Evolutionary conservation across 202 grass and related monocot species (phyloP).

Genomic region (Schoenoplectus tabernaemontani): DNA sequence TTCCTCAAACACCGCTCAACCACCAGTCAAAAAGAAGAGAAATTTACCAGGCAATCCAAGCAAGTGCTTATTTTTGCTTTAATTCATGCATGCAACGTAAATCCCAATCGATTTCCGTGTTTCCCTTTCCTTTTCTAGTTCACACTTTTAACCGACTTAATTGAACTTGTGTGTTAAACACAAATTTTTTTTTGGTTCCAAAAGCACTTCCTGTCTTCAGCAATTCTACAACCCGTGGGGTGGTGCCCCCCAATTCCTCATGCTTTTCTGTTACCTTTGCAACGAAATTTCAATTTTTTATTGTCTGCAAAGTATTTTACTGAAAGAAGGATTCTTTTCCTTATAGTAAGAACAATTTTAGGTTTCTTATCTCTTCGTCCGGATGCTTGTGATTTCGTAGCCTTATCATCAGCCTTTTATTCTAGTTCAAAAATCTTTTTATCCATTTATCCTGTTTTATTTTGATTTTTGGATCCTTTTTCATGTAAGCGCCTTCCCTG

Average conservation of each 20-base stretch:
- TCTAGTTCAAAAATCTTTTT: background rate
- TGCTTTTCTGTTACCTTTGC: background rate
- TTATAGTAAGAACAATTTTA: background rate
- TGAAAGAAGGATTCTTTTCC: background rate
- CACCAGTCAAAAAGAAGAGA: constrained; percentile 88
- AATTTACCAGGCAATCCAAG: constrained; percentile 68
- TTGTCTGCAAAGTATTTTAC: background rate
- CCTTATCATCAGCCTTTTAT: background rate
- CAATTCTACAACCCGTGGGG: background rate
- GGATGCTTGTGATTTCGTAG: background rate
- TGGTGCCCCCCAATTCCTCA: background rate
- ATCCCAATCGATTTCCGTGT: constrained; percentile 18
- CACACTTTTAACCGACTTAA: no score
- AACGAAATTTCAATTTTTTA: background rate
- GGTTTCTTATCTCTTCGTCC: background rate
- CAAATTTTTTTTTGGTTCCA: background rate
- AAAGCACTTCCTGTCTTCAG: background rate
- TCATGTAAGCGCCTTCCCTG: background rate
- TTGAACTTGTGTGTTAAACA: background rate
- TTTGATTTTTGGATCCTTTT: constrained; percentile 3
- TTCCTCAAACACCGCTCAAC: constrained; percentile 37
- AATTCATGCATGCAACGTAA: constrained; percentile 29
- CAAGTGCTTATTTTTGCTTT: constrained; percentile 35
- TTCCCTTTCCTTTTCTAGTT: background rate
- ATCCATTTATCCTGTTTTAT: background rate